phyloP scores from a whole-genome alignment of 768 basidiomycete species.

The Kwoniella dendrophila region DNA sequence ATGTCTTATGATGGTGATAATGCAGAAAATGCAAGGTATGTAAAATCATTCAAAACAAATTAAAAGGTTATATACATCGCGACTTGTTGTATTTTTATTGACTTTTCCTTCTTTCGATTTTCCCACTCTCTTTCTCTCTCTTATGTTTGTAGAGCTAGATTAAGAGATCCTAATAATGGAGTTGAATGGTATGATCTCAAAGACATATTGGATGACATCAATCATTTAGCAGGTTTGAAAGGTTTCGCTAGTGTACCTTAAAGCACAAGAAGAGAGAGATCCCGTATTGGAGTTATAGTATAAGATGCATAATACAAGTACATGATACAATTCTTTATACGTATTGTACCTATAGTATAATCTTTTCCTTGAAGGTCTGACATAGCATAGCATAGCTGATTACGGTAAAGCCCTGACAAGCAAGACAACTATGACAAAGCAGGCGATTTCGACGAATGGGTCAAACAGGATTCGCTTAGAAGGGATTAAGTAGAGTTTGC shows the following conservation, averaged over 20 bases:
- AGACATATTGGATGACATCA: neutral
- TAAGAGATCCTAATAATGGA: neutral
- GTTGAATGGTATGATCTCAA: neutral
- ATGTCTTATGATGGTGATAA: slow-evolving; percentile 1
- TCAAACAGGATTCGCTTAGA: no score
- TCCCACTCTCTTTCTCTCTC: neutral
- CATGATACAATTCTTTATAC: no score
- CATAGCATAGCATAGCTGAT: no score
- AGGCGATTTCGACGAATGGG: no score
- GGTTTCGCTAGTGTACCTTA: slow-evolving; percentile 2
- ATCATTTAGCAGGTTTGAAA: neutral
- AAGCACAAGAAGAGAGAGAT: no score
- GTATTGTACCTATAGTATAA: no score
- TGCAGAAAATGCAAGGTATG: neutral
- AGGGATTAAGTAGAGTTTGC: no score
- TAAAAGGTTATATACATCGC: neutral
- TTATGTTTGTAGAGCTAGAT: neutral
- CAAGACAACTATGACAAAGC: no score
- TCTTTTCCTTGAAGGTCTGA: no score
- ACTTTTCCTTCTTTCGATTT: neutral
- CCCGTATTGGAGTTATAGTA: no score
- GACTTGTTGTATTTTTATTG: neutral
- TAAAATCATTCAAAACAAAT: neutral
- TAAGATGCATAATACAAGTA: no score
- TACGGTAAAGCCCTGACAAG: no score